Conservation (phyloP, 2,329 filamentous ascomycete genomes). For the Epichloe typhina region DNA sequence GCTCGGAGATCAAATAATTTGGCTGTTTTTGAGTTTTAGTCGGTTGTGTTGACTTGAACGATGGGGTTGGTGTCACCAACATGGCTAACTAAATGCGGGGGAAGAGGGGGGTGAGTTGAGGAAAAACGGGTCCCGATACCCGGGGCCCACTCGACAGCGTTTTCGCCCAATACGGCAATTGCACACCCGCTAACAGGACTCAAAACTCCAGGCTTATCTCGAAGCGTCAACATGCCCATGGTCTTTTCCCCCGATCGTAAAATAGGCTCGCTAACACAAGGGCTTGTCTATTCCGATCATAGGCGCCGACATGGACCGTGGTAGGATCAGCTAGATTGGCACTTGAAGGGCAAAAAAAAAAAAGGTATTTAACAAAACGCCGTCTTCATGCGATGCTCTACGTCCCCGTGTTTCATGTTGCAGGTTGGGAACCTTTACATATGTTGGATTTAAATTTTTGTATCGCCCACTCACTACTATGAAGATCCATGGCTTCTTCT, state of each 20-base stretch:
- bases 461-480: not conserved
- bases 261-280: not conserved
- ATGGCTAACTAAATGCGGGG: too few relatives aligned
- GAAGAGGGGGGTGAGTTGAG: too few relatives aligned
- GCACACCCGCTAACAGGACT: not conserved
- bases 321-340: not conserved
- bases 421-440: too few relatives aligned
- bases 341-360: not conserved
- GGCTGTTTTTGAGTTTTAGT: too few relatives aligned
- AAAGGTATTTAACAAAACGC: not conserved
- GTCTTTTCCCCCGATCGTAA: not conserved
- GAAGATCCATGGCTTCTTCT: not conserved
- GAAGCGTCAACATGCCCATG: not conserved
- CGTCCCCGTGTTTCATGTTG: too few relatives aligned
- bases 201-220: not conserved
- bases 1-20: too few relatives aligned
- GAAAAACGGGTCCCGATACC: too few relatives aligned
- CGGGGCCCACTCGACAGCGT: conserved; percentile 51
- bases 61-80: too few relatives aligned
- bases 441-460: too few relatives aligned
- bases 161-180: conserved; percentile 51
- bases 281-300: not conserved
- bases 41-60: too few relatives aligned
- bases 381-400: not conserved
- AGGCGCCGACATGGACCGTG: not conserved